Percentiles rank a stretch among this genome's conserved stretches.
phyloP scores from a whole-genome alignment of 768 basidiomycete species.

The Amanita phalloides region DNA sequence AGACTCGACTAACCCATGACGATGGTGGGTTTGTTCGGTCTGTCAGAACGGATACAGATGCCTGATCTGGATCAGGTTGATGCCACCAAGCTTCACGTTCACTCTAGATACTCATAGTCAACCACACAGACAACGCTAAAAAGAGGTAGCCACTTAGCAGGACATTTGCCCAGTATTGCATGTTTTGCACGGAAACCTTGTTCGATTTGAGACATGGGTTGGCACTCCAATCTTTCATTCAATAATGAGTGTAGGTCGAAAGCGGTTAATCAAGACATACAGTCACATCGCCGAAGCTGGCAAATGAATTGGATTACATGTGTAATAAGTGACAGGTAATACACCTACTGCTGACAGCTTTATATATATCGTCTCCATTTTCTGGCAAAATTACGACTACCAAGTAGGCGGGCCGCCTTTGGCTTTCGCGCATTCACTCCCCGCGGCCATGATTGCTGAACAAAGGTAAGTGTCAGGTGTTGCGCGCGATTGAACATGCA shows the following conservation, averaged over 20 bases:
- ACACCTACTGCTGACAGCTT: conserved; percentile 62
- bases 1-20: conserved; percentile 45
- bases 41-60: conserved; percentile 42
- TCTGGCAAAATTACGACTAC: conserved; percentile 67
- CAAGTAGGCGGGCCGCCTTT: conserved; percentile 35
- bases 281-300: conserved; percentile 53
- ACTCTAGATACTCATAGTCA: conserved; percentile 30
- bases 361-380: conserved; percentile 63
- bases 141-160: conserved; percentile 46
- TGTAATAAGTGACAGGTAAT: not conserved
- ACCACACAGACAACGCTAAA: not conserved
- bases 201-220: conserved; percentile 67
- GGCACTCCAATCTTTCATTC: conserved; percentile 52
- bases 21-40: conserved; percentile 64
- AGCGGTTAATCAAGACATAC: conserved; percentile 11
- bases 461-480: conserved; percentile 19
- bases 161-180: conserved; percentile 77
- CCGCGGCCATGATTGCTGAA: conserved; percentile 39
- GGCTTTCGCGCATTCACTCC: conserved; percentile 29
- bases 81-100: conserved; percentile 77
- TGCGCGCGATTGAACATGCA: not conserved
- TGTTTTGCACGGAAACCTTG: conserved; percentile 56
- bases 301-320: not conserved
- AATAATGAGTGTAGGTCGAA: not conserved
- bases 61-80: conserved; percentile 62